Evolutionary conservation across 768 basidiomycete genomes (phyloP).

Genomic region (Boletellus sp.): DNA sequence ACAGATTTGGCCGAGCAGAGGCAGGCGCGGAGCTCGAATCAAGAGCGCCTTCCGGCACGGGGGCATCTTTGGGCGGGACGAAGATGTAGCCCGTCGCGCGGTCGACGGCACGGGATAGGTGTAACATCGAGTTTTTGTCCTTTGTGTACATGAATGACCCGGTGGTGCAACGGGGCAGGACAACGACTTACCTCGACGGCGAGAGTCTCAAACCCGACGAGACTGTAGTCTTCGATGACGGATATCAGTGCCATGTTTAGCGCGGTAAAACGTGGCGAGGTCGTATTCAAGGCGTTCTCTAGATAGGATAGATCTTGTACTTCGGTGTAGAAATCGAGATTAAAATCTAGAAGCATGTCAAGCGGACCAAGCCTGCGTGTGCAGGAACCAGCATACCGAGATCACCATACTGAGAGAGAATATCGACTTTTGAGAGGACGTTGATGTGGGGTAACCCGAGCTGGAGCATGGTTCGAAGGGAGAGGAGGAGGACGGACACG

Average conservation of each 20-base stretch:
- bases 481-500: conserved; percentile 85
- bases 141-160: conserved; percentile 26
- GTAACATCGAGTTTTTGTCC: conserved; percentile 95
- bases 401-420: conserved; percentile 87
- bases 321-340: conserved; percentile 96
- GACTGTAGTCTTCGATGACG: conserved; percentile 87
- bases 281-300: conserved; percentile 62
- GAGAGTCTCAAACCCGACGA: conserved; percentile 95
- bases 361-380: neutral
- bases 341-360: conserved; percentile 66
- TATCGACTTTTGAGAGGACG: conserved; percentile 92
- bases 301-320: conserved; percentile 94
- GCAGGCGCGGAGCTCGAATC: conserved; percentile 32
- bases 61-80: conserved; percentile 49
- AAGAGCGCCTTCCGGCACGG: conserved; percentile 31
- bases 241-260: conserved; percentile 90
- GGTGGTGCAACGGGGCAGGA: neutral
- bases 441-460: conserved; percentile 98
- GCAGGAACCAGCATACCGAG: conserved; percentile 55
- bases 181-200: conserved; percentile 75
- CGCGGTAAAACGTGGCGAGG: conserved; percentile 66
- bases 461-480: conserved; percentile 96
- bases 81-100: conserved; percentile 91
- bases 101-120: conserved; percentile 80
- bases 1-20: conserved; percentile 57